Base-by-base conservation (phyloP, 306 rosid genomes). In the Trichosanthes cucumerina region DNA sequence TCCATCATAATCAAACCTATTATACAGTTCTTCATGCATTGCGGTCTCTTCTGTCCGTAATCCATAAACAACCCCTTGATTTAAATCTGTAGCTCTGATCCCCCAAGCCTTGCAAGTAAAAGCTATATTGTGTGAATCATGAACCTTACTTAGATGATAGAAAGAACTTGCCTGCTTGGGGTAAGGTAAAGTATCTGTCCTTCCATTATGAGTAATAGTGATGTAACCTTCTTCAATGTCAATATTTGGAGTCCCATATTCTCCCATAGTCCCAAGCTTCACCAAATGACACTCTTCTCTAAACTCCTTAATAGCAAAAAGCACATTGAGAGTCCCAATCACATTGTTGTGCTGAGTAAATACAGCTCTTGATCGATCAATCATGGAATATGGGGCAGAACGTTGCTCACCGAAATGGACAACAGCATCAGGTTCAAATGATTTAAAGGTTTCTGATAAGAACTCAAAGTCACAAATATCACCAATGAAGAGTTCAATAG, bases 81-180 rank as follows among this genome's bases (percentile, higher is more conserved):
- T 94, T 63, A 94, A 88, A 82, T 94, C 97, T 36, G 97, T 95
- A 34, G 98, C 98, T 82, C 97, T 89, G 80, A 95, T 87, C 43
- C 97, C 98, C 98, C 97, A 95, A 83, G 97, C 98, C 86, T 95
- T 92, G 92, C 98, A 95, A 87, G 98, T 92, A 84, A 95, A 95
- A 75, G 98, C 97, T 80, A 95, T 95, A 70, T 95, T 95, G 80
- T 95, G 86, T 38, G 98, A 95, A 86, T 95, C 97, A 62, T 95
- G 98, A 59, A 95, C 97, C 89, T 95, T 92, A 66, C 98, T 95
- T 75, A 95, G 88, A 85, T 95, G 98, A 82, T 95, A 95, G 86
- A 92, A 95, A 8, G 98, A 95, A 88, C 97, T 92, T 3, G 97
- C 98, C 88, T 95, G 98, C 85, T 95, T 95, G 16, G 97, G 98